Evolutionary conservation across 164 flowering plant genomes (phyloP), one percentile per base, ranked within the genome.

Genomic region (Liquidambar formosana): DNA sequence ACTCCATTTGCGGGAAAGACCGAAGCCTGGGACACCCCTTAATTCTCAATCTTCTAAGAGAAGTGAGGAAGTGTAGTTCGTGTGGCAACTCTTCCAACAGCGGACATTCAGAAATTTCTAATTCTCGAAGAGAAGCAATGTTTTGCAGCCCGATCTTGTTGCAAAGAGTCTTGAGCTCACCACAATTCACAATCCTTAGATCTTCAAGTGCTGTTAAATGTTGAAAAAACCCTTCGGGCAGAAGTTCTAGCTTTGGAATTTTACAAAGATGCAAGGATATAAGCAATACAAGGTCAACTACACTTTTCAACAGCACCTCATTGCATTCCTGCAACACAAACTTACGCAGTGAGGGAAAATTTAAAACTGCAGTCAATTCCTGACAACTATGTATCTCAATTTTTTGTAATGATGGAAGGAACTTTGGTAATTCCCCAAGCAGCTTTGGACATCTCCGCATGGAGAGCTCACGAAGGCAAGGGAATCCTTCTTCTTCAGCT

Each of bases 51-150:
- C 16, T 54, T 66, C 23, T 38, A 28, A 72, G 56, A 22, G 66
- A 66, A 16, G 6, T 33, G 22, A 72, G 52, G 14, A 25, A 38
- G 52, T 41, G 48, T 15, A 66, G 21, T 2, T 43, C 54, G 5
- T 27, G 12, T 56, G 66, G 70, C 12, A 72, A 61, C 53, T 44
- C 61, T 28, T 53, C 53, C 52, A 72, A n/a, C n/a, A n/a, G n/a
- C n/a, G n/a, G 28, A 57, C 46, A 57, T 1, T 15, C 38, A 44
- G 33, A 21, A 53, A 67, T 46, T 46, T 11, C 23, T 23, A 67
- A 44, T 12, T 23, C 1, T 26, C 44, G 28, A 19, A 67, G 71
- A 67, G n/a, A 54, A 11, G 52, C 38, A 41, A 67, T 26, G 14
- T 47, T 13, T 43, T 15, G 12, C 44, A 13, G 12, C 13, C 49